phyloP scores from a whole-genome alignment of 352 stramenopile species.

The Thraustotheca clavata region DNA sequence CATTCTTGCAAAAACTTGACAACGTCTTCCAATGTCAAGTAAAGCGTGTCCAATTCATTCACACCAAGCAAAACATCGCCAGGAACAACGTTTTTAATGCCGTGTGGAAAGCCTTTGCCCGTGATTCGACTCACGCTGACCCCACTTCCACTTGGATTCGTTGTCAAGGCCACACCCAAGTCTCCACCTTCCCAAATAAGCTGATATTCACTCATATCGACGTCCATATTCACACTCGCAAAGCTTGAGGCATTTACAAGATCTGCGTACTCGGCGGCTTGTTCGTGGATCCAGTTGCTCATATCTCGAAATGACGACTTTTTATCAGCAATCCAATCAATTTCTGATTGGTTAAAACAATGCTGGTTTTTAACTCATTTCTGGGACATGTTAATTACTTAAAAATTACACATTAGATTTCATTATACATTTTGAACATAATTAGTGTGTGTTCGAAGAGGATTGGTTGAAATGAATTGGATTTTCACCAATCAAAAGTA shows the following conservation, averaged over 20 bases:
- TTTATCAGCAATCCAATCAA: background rate
- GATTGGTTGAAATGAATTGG: background rate
- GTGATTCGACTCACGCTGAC: conserved; percentile 76
- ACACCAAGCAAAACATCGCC: conserved; percentile 76
- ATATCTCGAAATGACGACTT: conserved; percentile 6
- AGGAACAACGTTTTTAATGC: conserved; percentile 81
- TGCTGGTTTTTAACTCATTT: background rate
- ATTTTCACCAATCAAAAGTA: background rate
- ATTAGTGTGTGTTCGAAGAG: background rate
- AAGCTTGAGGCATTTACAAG: conserved; percentile 64
- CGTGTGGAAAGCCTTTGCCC: conserved; percentile 79
- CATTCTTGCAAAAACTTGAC: conserved; percentile 76
- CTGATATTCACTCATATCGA: conserved; percentile 83
- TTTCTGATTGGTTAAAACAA: background rate
- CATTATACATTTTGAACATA: background rate
- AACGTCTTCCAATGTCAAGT: conserved; percentile 69
- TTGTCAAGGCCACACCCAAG: conserved; percentile 74
- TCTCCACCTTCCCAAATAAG: conserved; percentile 84
- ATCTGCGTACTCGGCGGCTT: conserved; percentile 75
- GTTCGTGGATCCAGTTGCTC: conserved; percentile 69
- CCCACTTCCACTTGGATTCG: conserved; percentile 42
- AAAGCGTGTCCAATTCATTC: conserved; percentile 74
- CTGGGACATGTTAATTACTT: background rate
- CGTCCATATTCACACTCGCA: conserved; percentile 20
- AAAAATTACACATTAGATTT: background rate